A percentile compares a stretch with the other conserved stretches of the same genome.
Conservation (phyloP, 768 basidiomycete species). For the Trametes gibbosa region DNA sequence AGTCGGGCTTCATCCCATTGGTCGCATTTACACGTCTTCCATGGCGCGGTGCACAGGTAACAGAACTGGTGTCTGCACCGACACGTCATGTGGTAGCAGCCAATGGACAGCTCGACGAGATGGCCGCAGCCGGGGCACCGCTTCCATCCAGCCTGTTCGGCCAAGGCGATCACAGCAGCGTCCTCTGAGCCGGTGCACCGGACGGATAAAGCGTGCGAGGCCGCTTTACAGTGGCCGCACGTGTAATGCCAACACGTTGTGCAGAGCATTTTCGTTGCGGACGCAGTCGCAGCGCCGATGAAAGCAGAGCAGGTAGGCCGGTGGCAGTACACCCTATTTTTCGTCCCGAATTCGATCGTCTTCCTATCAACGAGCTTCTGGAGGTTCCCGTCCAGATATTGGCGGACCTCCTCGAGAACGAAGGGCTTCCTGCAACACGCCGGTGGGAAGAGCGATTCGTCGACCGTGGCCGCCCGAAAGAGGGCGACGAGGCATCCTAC, state of each 20-base stretch:
- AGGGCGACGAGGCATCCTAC: constrained; percentile 26
- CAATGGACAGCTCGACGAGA: constrained; percentile 32
- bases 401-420: constrained; percentile 17
- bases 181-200: constrained; percentile 41
- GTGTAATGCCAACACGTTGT: constrained; percentile 37
- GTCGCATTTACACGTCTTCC: constrained; percentile 60
- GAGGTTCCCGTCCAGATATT: constrained; percentile 15
- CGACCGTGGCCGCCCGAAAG: constrained; percentile 25
- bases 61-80: constrained; percentile 41
- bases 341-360: constrained; percentile 43
- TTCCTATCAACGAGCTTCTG: constrained; percentile 38
- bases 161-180: constrained; percentile 42
- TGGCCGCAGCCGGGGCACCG: constrained; percentile 37
- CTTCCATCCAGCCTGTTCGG: constrained; percentile 38
- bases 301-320: constrained; percentile 50
- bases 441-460: constrained; percentile 32
- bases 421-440: constrained; percentile 29
- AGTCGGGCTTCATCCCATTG: constrained; percentile 62
- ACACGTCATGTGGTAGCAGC: constrained; percentile 43
- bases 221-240: constrained; percentile 50
- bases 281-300: constrained; percentile 39
- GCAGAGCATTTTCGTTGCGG: constrained; percentile 33
- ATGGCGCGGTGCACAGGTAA: constrained; percentile 55
- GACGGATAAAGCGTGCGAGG: constrained; percentile 36
- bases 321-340: constrained; percentile 51